phyloP scores from a whole-genome alignment of 805 yeast species.

The Pichia pseudocactophila region DNA sequence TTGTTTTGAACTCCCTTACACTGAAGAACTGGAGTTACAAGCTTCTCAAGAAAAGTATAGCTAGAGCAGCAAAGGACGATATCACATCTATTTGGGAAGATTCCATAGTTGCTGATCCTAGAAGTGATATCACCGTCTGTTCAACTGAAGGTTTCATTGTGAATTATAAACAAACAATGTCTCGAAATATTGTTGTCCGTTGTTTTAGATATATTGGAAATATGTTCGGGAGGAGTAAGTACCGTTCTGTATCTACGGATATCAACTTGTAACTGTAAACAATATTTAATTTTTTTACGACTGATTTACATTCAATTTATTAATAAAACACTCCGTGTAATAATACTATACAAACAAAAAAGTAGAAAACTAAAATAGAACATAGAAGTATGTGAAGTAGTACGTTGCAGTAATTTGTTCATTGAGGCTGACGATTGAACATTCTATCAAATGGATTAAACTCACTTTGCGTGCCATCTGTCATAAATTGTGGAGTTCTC shows the following conservation, averaged over 20 bases:
- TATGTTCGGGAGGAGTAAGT: background rate
- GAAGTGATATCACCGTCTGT: slow-evolving; percentile 1
- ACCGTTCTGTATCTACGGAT: too few relatives aligned
- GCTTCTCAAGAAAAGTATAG: background rate
- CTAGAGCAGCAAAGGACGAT: background rate
- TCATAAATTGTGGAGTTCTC: slow-evolving; percentile 1
- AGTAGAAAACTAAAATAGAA: too few relatives aligned
- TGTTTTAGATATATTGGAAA: background rate
- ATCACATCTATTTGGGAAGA: slow-evolving; percentile 12
- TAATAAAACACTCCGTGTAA: too few relatives aligned
- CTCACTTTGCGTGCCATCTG: slow-evolving; percentile 9
- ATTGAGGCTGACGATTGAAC: slow-evolving; percentile 1
- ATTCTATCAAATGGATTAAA: slow-evolving; percentile 21
- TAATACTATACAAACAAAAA: too few relatives aligned
- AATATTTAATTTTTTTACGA: too few relatives aligned
- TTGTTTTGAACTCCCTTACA: slow-evolving; percentile 68
- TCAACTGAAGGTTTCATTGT: slow-evolving; percentile 2
- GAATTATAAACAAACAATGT: background rate
- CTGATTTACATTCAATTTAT: too few relatives aligned
- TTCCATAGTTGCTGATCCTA: slow-evolving; percentile 1
- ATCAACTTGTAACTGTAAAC: too few relatives aligned
- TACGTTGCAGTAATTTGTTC: too few relatives aligned
- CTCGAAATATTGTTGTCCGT: background rate
- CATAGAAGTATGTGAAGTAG: too few relatives aligned
- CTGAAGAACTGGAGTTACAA: slow-evolving; percentile 52